Conservation (phyloP, 2,329 filamentous ascomycete species). For the Hypoxylon sp. region DNA sequence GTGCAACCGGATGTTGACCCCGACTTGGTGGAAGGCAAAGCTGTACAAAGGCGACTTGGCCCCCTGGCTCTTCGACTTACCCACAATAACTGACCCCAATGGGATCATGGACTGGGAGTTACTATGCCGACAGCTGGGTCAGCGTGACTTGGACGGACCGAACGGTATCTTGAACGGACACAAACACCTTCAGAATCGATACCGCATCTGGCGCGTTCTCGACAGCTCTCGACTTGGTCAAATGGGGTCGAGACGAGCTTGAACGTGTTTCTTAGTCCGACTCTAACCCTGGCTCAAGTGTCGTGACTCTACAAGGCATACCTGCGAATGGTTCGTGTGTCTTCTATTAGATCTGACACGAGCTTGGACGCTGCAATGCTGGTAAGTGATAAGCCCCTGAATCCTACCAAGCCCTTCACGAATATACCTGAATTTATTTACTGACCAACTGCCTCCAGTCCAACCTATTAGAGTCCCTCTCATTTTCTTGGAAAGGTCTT, state of each 20-base stretch:
- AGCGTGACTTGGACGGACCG: constrained; percentile 27
- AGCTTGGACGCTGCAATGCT: too few species aligned
- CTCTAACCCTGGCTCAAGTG: too few species aligned
- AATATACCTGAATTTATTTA: too few species aligned
- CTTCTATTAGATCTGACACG: too few species aligned
- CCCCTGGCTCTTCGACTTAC: constrained; percentile 48
- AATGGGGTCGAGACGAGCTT: background rate
- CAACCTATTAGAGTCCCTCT: too few species aligned
- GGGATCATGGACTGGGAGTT: constrained; percentile 48
- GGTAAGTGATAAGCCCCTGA: too few species aligned
- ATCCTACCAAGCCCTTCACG: too few species aligned
- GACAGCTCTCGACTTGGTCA: constrained; percentile 35
- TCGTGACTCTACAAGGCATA: too few species aligned
- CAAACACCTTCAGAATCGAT: constrained; percentile 40
- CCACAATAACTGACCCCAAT: background rate
- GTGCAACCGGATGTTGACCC: constrained; percentile 40
- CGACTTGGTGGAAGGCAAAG: constrained; percentile 40
- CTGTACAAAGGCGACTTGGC: constrained; percentile 40
- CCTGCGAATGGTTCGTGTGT: too few species aligned
- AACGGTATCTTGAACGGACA: constrained; percentile 13
- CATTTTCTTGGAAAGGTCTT: too few species aligned
- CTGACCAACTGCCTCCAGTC: too few species aligned
- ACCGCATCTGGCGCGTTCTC: constrained; percentile 49
- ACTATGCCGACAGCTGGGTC: constrained; percentile 45
- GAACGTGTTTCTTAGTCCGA: too few species aligned